Percentiles rank a stretch among this genome's conserved stretches.
phyloP scores from a whole-genome alignment of 2,329 filamentous ascomycete genomes.

The Neocucurbitaria cava region DNA sequence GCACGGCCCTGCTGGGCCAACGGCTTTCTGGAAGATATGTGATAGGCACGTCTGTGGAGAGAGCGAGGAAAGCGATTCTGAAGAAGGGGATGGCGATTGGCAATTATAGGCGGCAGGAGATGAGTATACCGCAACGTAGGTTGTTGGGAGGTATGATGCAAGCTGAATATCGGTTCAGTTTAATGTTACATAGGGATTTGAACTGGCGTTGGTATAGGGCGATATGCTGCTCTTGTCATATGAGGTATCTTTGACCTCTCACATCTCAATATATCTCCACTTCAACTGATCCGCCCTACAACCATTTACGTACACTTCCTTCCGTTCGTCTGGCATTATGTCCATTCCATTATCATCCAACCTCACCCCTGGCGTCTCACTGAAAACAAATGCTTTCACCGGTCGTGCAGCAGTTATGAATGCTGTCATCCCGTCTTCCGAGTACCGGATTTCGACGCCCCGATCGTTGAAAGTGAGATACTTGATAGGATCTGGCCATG shows the following conservation, averaged over 20 bases:
- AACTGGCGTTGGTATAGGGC: background rate
- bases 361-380: constrained; percentile 22
- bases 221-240: background rate
- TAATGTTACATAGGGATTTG: background rate
- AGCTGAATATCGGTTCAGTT: background rate
- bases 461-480: constrained; percentile 62
- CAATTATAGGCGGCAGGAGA: background rate
- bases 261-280: constrained; percentile 34
- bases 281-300: constrained; percentile 10
- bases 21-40: constrained; percentile 77
- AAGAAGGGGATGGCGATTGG: constrained; percentile 3
- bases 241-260: background rate
- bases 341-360: constrained; percentile 41
- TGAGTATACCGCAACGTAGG: background rate
- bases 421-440: constrained; percentile 37
- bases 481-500: constrained; percentile 68
- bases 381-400: constrained; percentile 64
- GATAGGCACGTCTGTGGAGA: constrained; percentile 47
- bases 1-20: constrained; percentile 75
- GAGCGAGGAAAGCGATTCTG: constrained; percentile 13
- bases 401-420: constrained; percentile 58
- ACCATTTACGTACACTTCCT: constrained; percentile 20
- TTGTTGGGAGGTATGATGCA: background rate
- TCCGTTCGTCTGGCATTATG: constrained; percentile 27
- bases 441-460: constrained; percentile 51